Evolutionary conservation across 768 basidiomycete species (phyloP).

Genomic region (Leccinum arenicola): DNA sequence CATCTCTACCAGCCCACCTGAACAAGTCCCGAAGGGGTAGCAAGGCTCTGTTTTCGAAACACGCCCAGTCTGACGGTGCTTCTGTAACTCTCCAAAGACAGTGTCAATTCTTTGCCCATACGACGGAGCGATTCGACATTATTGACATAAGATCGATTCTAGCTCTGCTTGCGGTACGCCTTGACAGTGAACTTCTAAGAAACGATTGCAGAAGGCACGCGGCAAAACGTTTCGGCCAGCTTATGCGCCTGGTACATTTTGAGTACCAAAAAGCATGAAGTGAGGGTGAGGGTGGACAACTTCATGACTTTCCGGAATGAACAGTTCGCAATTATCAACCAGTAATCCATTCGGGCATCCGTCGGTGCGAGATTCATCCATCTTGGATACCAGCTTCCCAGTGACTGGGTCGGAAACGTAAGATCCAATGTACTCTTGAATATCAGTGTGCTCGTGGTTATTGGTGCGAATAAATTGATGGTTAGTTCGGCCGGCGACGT

Average conservation of each 20-base stretch:
- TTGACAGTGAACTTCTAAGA: slow-evolving; percentile 95
- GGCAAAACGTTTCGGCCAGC: slow-evolving; percentile 93
- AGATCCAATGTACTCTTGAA: slow-evolving; percentile 97
- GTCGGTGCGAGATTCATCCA: slow-evolving; percentile 93
- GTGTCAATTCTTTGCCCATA: slow-evolving; percentile 87
- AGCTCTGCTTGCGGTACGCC: slow-evolving; percentile 94
- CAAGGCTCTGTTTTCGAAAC: slow-evolving; percentile 96
- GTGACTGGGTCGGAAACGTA: slow-evolving; percentile 91
- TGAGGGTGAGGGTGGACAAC: slow-evolving; percentile 89
- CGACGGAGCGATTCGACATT: slow-evolving; percentile 91
- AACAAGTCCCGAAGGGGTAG: slow-evolving; percentile 95
- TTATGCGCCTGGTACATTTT: slow-evolving; percentile 97
- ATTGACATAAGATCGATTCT: slow-evolving; percentile 89
- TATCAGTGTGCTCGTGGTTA: slow-evolving; percentile 99
- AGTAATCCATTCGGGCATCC: slow-evolving; percentile 92
- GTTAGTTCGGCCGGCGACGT: slow-evolving; percentile 87
- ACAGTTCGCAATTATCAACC: slow-evolving; percentile 95
- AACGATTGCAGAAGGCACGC: slow-evolving; percentile 75
- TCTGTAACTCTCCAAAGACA: slow-evolving; percentile 92
- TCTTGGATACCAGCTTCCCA: slow-evolving; percentile 94
- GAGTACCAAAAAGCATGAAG: slow-evolving; percentile 98
- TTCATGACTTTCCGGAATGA: slow-evolving; percentile 95
- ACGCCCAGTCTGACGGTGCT: slow-evolving; percentile 82
- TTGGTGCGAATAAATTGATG: slow-evolving; percentile 98
- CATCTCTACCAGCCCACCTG: slow-evolving; percentile 92